Percentiles rank a stretch among this genome's conserved stretches.
Evolutionary conservation across 2,329 filamentous ascomycete genomes (phyloP).

Genomic region (Dactylella cylindrospora): DNA sequence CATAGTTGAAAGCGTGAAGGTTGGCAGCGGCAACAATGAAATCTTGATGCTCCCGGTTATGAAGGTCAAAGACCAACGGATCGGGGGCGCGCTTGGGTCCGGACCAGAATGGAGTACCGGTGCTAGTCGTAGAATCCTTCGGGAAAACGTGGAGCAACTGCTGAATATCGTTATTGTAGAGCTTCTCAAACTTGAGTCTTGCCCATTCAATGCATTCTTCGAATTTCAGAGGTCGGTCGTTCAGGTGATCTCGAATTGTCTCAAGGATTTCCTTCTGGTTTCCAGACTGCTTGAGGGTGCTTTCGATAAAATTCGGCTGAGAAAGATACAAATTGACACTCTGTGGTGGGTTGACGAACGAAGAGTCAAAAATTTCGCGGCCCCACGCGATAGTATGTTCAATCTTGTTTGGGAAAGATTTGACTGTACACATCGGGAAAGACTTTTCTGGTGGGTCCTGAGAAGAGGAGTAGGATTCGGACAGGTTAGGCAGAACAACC

Average conservation of each 20-base stretch:
- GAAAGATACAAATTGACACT: conserved; percentile 91
- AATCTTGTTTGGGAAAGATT: conserved; percentile 96
- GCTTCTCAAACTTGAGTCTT: conserved; percentile 87
- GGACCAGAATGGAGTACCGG: conserved; percentile 93
- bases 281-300: conserved; percentile 84
- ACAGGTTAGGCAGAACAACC: conserved; percentile 84
- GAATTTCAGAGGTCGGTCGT: conserved; percentile 85
- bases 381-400: conserved; percentile 99
- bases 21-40: conserved; percentile 88
- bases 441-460: conserved; percentile 98
- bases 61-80: conserved; percentile 80
- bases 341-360: conserved; percentile 90
- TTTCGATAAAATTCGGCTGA: conserved; percentile 85
- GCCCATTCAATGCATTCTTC: conserved; percentile 98
- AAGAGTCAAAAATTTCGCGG: conserved; percentile 90
- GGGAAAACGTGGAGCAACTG: conserved; percentile 97
- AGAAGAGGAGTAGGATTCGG: conserved; percentile 95
- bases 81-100: conserved; percentile 96
- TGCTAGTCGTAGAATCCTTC: conserved; percentile 85
- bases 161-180: conserved; percentile 95
- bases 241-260: conserved; percentile 83
- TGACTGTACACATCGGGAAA: conserved; percentile 97
- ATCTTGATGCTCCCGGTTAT: conserved; percentile 80
- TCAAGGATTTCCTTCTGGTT: conserved; percentile 94
- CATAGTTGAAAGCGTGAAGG: conserved; percentile 96